These are phyloP conservation scores for Globisporangium mamillatum DNA, from an alignment of 352 stramenopile species.

Conservation along the genomic window DNA sequence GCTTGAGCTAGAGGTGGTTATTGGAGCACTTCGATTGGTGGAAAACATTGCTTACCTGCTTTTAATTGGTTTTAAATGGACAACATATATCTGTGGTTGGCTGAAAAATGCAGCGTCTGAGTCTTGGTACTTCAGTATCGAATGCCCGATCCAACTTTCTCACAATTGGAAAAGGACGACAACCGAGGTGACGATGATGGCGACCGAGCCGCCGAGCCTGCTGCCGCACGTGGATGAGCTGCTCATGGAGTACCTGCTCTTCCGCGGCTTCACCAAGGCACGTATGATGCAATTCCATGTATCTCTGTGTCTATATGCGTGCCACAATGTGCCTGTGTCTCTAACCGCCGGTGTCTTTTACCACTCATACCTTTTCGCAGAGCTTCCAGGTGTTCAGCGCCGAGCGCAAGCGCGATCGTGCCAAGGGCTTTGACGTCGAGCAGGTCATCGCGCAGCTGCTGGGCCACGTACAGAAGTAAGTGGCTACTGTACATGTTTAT, in stretches of 20 bases:
- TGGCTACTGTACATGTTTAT: background rate
- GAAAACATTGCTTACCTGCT: background rate
- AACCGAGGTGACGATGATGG: conserved; percentile 2
- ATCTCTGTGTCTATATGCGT: background rate
- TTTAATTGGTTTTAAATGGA: background rate
- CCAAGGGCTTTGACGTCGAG: conserved; percentile 74
- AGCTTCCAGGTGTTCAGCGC: conserved; percentile 76
- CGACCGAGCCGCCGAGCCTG: conserved; percentile 38
- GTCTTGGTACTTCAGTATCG: background rate
- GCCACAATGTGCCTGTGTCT: background rate
- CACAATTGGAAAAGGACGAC: background rate
- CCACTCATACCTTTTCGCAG: conserved; percentile 16
- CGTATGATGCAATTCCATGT: background rate
- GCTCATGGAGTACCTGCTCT: conserved; percentile 85
- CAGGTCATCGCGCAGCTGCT: conserved; percentile 74
- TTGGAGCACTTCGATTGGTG: background rate
- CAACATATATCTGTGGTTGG: background rate
- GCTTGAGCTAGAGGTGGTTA: background rate
- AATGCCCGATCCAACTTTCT: conserved; percentile 6
- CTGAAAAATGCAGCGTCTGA: background rate
- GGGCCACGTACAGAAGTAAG: conserved; percentile 49
- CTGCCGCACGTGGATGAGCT: conserved; percentile 82
- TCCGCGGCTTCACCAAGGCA: conserved; percentile 81
- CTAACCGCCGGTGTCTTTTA: background rate
- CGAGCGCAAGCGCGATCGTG: conserved; percentile 72